Evolutionary conservation across 306 rosid species (phyloP).

Genomic region (Adenanthera pavonina): DNA sequence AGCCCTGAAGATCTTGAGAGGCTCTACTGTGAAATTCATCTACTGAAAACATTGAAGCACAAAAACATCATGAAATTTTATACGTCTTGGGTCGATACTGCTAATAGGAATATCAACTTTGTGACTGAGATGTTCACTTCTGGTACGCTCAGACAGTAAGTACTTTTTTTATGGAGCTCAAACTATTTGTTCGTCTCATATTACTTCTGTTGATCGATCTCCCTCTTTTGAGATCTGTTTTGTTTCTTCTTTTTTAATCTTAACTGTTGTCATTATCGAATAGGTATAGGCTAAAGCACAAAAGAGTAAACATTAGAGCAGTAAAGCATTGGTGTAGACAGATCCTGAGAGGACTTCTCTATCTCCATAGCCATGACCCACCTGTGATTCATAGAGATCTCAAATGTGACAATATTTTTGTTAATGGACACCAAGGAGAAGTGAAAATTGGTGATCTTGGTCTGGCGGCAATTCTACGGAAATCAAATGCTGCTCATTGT

Average conservation of each 20-base stretch:
- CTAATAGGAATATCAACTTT: conserved; percentile 89
- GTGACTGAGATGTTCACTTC: conserved; percentile 97
- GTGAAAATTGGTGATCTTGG: conserved; percentile 98
- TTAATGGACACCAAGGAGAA: conserved; percentile 96
- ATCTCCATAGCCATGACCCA: conserved; percentile 91
- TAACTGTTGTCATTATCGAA: background rate
- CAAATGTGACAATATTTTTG: conserved; percentile 91
- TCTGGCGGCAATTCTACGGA: conserved; percentile 83
- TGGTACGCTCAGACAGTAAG: conserved; percentile 91
- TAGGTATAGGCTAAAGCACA: conserved; percentile 90
- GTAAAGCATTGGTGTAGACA: conserved; percentile 98
- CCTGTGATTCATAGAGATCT: conserved; percentile 99
- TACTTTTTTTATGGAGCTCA: conserved; percentile 36
- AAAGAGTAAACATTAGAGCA: conserved; percentile 79
- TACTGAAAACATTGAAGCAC: conserved; percentile 85
- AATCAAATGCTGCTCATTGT: conserved; percentile 90
- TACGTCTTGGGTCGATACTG: conserved; percentile 92
- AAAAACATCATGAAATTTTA: conserved; percentile 89
- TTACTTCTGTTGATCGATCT: background rate
- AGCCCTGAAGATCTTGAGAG: conserved; percentile 95
- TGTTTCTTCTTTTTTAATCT: conserved; percentile 13
- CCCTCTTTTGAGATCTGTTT: conserved; percentile 37
- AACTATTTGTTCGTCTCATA: background rate
- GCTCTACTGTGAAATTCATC: conserved; percentile 95
- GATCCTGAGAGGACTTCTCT: conserved; percentile 85